Base-by-base conservation (phyloP, 2,329 filamentous ascomycete genomes). In the Aspergillus piperis region DNA sequence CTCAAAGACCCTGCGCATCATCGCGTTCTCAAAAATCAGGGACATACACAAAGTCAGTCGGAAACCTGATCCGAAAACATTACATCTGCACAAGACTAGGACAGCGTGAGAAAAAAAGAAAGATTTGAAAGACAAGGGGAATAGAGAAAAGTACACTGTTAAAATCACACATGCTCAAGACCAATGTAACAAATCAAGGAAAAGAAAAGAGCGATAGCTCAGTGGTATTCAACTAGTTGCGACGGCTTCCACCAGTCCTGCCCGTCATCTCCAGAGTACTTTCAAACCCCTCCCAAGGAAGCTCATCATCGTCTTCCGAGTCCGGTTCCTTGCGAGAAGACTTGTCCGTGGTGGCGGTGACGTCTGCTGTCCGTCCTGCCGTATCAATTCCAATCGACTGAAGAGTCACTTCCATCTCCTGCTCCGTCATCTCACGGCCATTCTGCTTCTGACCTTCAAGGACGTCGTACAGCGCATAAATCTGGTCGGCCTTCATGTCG, bases 381-480 rank as follows among this genome's bases (percentile, higher is more conserved):
- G 63, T 57, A 60, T 77, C 71, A 59, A 79, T 73, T 5, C 77
- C 77, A 62, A 80, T 77, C 2, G 75, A 77, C 54, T 78, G 71
- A 13, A 90, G 81, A 0, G 88, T 90, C 68, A 87, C 80, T 68
- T 90, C 87, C 47, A 88, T 79, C 68, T 87, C 83, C 19, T 86
- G 83, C 65, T 85, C 82, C 1, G 80, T 84, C 82, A 90, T 88
- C 64, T 83, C 81, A 69, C 86, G 84, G 0, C 86, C 86, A 2
- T 83, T 82, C 36, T 81, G 81, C 77, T 90, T 91, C 73, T 93
- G 90, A 5, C 89, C 90, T 75, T 94, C 91, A 0, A 95, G 81
- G 1, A 95, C 91, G 73, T 96, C 92, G 68, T 93, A 91, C 13
- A 96, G 81, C 44, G 86, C 84, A 76, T 96, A 96, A 44, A 96